A percentile compares a stretch with the other conserved stretches of the same genome.
Conservation (phyloP, 2,329 filamentous ascomycete genomes). For the Fragosphaeria purpurea region DNA sequence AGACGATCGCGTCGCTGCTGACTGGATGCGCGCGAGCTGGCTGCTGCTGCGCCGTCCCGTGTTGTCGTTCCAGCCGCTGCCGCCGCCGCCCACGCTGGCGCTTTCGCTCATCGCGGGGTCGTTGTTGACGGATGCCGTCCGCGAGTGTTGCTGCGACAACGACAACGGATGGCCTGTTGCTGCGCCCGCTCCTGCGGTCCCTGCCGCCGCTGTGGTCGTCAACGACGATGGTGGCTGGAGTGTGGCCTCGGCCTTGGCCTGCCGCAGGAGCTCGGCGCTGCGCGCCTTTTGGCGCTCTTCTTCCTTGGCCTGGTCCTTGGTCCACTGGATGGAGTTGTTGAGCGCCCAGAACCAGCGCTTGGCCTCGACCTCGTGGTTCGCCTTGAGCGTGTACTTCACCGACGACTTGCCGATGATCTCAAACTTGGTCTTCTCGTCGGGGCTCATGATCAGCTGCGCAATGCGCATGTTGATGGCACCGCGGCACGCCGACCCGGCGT, state of each 20-base stretch:
- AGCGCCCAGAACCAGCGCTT: constrained; percentile 99
- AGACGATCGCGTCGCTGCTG: constrained; percentile 23
- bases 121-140: constrained; percentile 36
- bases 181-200: too few relatives aligned
- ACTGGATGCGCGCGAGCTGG: constrained; percentile 34
- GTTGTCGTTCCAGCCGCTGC: background rate
- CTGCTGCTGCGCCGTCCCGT: constrained; percentile 28
- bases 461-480: constrained; percentile 99
- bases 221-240: constrained; percentile 27
- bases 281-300: constrained; percentile 68
- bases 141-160: constrained; percentile 24
- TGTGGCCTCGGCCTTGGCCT: constrained; percentile 60
- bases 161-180: constrained; percentile 26
- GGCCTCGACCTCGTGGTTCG: constrained; percentile 94
- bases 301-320: constrained; percentile 91
- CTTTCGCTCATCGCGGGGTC: constrained; percentile 39
- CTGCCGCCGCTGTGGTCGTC: background rate
- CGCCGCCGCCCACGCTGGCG: constrained; percentile 38
- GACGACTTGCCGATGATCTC: constrained; percentile 97
- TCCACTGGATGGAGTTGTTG: constrained; percentile 98
- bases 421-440: constrained; percentile 94
- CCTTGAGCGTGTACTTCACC: constrained; percentile 95
- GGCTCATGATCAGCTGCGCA: constrained; percentile 86
- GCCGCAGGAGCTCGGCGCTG: constrained; percentile 63
- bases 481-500: constrained; percentile 88